Percentiles rank a stretch among this genome's conserved stretches.
phyloP scores from a whole-genome alignment of 78 protist genomes.

The Cyanophora paradoxa region DNA sequence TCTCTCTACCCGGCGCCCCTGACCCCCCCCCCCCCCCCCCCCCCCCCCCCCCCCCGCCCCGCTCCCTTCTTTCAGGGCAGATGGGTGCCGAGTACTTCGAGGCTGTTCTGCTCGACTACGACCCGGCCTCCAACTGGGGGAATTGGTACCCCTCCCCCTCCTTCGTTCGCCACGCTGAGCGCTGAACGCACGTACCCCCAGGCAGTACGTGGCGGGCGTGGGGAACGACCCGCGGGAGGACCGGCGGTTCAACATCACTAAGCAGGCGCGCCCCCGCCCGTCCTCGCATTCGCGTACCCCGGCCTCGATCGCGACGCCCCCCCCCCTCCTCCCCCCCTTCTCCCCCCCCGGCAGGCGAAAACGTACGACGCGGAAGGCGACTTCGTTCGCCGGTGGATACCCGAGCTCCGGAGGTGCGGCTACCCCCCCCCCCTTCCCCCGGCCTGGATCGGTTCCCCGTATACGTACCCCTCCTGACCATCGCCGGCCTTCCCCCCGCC shows the following conservation, averaged over 20 bases:
- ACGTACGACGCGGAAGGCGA: slow-evolving; percentile 39
- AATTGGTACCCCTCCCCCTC: slow-evolving; percentile 17
- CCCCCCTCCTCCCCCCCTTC: neutral
- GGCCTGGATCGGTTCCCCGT: too few species aligned
- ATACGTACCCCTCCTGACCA: too few species aligned
- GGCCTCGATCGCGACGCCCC: too few species aligned
- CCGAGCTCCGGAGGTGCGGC: slow-evolving; percentile 24
- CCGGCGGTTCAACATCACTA: slow-evolving; percentile 43
- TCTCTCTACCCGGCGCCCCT: too few species aligned
- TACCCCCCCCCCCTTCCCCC: too few species aligned
- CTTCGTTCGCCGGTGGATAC: slow-evolving; percentile 31
- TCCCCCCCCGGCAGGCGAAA: neutral
- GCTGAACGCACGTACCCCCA: neutral
- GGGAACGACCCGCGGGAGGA: slow-evolving; percentile 21
- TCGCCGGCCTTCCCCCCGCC: too few species aligned
- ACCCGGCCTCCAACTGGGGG: slow-evolving; percentile 39
- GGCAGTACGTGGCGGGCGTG: neutral
- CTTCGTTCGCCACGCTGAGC: neutral
- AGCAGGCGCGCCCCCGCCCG: slow-evolving; percentile 18
- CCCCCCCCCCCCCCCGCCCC: too few species aligned
- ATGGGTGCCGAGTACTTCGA: slow-evolving; percentile 52
- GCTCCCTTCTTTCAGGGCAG: too few species aligned
- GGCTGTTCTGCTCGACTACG: slow-evolving; percentile 40
- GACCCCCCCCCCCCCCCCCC: too few species aligned
- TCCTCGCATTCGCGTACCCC: neutral